These are phyloP conservation scores for Debaryomyces udenii DNA, from an alignment of 1,139 yeast genomes.

Conservation along the genomic window DNA sequence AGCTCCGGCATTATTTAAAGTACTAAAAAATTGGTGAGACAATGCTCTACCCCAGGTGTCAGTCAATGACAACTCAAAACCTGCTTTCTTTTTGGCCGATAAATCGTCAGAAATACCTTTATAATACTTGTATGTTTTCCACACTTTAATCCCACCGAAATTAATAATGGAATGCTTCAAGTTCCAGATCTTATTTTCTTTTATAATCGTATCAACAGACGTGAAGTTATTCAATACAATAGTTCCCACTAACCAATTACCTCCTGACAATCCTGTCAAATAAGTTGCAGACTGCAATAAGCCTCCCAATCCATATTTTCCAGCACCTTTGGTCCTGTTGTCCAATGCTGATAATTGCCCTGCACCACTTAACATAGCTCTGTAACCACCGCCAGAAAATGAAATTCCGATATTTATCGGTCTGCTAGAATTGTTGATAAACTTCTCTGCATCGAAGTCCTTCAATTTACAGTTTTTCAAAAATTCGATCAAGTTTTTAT, in stretches of 20 bases:
- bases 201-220: conserved; percentile 62
- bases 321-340: conserved; percentile 28
- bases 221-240: conserved; percentile 83
- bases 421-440: conserved; percentile 40
- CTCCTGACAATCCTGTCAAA: conserved; percentile 82
- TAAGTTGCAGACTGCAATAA: conserved; percentile 74
- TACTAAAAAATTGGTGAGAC: conserved; percentile 73
- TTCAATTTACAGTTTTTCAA: conserved; percentile 61
- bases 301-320: conserved; percentile 70
- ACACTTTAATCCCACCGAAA: conserved; percentile 72
- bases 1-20: conserved; percentile 57
- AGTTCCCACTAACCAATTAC: conserved; percentile 83
- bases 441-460: conserved; percentile 62
- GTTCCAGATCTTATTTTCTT: conserved; percentile 66
- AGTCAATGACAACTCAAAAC: conserved; percentile 76
- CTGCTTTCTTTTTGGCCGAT: conserved; percentile 68
- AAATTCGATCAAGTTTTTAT: conserved; percentile 59
- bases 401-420: conserved; percentile 46
- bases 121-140: conserved; percentile 61
- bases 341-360: conserved; percentile 48
- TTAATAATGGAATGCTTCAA: conserved; percentile 60
- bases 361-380: conserved; percentile 51
- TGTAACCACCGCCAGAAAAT: conserved; percentile 51
- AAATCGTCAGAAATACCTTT: conserved; percentile 54
- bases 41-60: conserved; percentile 93